Conservation (phyloP, 371 early-diverging fungal genomes). For the Funneliformis caledonium region DNA sequence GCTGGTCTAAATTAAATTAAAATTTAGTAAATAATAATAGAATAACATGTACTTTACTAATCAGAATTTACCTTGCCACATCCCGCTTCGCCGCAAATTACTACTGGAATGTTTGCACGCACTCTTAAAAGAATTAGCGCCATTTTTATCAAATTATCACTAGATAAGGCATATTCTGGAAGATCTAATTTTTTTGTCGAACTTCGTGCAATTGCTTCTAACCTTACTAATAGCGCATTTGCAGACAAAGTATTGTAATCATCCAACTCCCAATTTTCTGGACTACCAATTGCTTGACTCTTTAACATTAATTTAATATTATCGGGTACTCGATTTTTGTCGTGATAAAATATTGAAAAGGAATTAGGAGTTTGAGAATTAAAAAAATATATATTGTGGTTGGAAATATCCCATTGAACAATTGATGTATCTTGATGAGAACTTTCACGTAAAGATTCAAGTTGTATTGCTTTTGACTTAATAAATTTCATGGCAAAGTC, state of each 20-base stretch:
- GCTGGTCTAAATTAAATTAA: no score
- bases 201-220: constrained; percentile 18
- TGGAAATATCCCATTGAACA: constrained; percentile 23
- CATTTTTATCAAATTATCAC: constrained; percentile 34
- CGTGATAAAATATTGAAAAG: neutral
- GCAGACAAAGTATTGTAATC: constrained; percentile 16
- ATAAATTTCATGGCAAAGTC: constrained; percentile 30
- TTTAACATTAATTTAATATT: constrained; percentile 17
- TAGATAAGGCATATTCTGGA: constrained; percentile 24
- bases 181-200: neutral
- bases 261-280: neutral
- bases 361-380: constrained; percentile 11
- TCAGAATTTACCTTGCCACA: constrained; percentile 26
- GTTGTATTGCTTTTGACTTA: neutral
- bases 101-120: constrained; percentile 30
- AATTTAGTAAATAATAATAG: no score
- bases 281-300: neutral
- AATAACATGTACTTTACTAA: neutral
- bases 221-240: neutral
- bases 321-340: neutral
- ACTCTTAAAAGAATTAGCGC: constrained; percentile 17
- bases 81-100: constrained; percentile 30
- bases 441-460: no score
- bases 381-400: constrained; percentile 18
- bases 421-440: no score